A percentile compares a stretch with the other conserved stretches of the same genome.
Evolutionary conservation across 2,329 filamentous ascomycete genomes (phyloP).

Genomic region (Pseudomassariella vexata): DNA sequence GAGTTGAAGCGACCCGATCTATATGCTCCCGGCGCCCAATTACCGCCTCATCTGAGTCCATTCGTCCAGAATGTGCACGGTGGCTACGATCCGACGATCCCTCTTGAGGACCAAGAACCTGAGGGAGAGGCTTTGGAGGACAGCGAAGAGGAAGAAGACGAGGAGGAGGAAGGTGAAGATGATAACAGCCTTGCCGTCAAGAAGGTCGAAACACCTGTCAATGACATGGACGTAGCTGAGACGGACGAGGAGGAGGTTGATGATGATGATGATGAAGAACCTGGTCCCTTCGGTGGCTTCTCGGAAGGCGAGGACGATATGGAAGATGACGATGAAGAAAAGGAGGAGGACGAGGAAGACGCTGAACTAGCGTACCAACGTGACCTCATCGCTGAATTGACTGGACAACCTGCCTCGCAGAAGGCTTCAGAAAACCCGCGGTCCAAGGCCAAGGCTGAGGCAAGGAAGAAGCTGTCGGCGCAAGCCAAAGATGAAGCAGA

Average conservation of each 20-base stretch:
- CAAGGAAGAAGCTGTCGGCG: conserved; percentile 62
- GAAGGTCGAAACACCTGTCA: conserved; percentile 35
- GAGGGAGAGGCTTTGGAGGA: conserved; percentile 76
- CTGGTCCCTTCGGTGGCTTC: conserved; percentile 45
- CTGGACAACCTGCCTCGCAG: conserved; percentile 56
- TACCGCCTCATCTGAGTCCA: conserved; percentile 92
- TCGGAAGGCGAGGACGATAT: conserved; percentile 34
- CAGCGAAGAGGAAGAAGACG: conserved; percentile 49
- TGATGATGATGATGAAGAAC: conserved; percentile 34
- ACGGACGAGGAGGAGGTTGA: conserved; percentile 42
- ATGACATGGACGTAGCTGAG: conserved; percentile 43
- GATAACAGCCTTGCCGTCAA: conserved; percentile 29
- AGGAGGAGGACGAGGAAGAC: conserved; percentile 55
- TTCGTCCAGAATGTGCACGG: conserved; percentile 86
- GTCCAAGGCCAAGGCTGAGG: conserved; percentile 62
- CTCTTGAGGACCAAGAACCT: conserved; percentile 80
- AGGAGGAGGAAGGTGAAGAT: conserved; percentile 36
- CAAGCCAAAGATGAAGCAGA: conserved; percentile 73
- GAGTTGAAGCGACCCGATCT: conserved; percentile 80
- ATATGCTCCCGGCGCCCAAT: conserved; percentile 81
- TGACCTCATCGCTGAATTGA: conserved; percentile 89
- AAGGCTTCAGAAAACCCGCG: conserved; percentile 43
- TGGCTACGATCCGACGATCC: conserved; percentile 83
- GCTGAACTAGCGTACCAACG: conserved; percentile 69
- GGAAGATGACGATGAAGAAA: conserved; percentile 32